Conservation (phyloP, 2,329 filamentous ascomycete genomes). For the Penicillium glabrum region DNA sequence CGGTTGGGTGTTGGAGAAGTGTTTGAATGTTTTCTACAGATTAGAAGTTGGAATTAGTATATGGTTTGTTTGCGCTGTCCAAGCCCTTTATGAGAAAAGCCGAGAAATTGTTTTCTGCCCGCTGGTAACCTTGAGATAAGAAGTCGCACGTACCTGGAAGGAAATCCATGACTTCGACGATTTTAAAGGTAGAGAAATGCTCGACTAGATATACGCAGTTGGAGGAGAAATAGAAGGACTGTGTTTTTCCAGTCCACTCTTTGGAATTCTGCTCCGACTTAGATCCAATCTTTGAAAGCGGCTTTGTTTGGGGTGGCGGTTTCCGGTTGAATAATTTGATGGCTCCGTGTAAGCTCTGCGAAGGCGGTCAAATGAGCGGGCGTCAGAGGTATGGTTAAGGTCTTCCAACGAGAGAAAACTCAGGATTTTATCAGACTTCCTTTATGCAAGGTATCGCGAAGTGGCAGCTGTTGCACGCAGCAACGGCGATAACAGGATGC, state of each 20-base stretch:
- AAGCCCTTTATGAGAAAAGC: not conserved
- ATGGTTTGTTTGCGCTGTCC: not conserved
- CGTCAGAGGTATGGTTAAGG: not conserved
- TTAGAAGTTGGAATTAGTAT: not conserved
- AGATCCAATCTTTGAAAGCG: not conserved
- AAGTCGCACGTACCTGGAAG: constrained; percentile 15
- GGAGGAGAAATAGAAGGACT: not conserved
- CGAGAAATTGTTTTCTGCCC: not conserved
- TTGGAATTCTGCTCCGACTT: not conserved
- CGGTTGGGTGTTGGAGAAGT: constrained; percentile 15
- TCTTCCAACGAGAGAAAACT: not conserved
- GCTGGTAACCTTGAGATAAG: not conserved
- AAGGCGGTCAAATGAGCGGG: not conserved
- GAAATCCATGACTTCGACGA: constrained; percentile 14
- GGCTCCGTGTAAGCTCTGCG: not conserved
- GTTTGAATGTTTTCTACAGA: constrained; percentile 24
- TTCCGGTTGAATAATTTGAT: not conserved
- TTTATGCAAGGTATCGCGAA: not conserved
- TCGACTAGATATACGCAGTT: not conserved
- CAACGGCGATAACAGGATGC: constrained; percentile 14
- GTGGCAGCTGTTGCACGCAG: not conserved
- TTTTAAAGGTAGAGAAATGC: not conserved
- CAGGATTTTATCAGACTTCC: constrained; percentile 15
- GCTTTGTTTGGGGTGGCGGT: not conserved
- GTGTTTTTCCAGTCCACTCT: not conserved